A percentile compares a stretch with the other conserved stretches of the same genome.
phyloP scores from a whole-genome alignment of 2,329 filamentous ascomycete species.

The Cladosporium sp. region DNA sequence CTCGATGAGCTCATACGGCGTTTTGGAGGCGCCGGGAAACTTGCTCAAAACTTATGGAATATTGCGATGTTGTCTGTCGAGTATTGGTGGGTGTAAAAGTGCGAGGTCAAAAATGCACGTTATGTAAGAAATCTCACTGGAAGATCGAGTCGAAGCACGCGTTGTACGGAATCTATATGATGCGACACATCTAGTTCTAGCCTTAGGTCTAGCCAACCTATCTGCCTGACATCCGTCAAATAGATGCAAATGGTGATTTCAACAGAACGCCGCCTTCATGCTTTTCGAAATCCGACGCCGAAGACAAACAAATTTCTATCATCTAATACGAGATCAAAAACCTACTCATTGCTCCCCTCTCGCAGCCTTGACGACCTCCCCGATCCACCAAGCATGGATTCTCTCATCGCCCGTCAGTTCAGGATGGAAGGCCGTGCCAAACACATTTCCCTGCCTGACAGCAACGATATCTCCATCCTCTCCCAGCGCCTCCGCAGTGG shows the following conservation, averaged over 20 bases:
- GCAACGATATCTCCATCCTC: slow-evolving; percentile 76
- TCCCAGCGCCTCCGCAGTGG: slow-evolving; percentile 42
- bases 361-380: slow-evolving; percentile 51
- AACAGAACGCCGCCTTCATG: neutral
- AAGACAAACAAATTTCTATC: no score
- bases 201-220: neutral
- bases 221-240: no score
- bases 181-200: neutral
- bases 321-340: no score
- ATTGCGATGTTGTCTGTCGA: neutral
- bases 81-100: neutral
- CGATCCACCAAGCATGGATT: slow-evolving; percentile 92
- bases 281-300: neutral
- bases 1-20: neutral
- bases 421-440: slow-evolving; percentile 93
- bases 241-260: neutral
- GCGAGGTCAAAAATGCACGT: neutral
- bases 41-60: no score
- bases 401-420: slow-evolving; percentile 83
- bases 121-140: neutral
- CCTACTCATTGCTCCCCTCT: neutral
- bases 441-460: slow-evolving; percentile 83
- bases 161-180: neutral
- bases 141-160: neutral
- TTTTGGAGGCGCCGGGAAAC: slow-evolving; percentile 1